Percentiles rank a stretch among this genome's conserved stretches.
Evolutionary conservation across 306 rosid species (phyloP).

Genomic region (Mucuna pruriens): DNA sequence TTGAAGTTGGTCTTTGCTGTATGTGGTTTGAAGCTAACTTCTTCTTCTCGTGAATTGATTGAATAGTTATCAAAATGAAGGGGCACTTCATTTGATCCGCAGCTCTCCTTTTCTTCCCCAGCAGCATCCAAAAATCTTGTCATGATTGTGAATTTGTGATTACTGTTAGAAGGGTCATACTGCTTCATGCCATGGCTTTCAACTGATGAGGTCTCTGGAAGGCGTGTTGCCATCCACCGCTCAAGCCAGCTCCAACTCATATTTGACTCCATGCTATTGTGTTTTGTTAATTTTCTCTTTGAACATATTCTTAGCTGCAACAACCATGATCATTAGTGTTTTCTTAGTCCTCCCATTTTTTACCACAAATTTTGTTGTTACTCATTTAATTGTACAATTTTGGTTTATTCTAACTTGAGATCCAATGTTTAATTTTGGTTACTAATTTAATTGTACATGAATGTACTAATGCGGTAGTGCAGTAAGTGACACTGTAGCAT

Average conservation of each 20-base stretch:
- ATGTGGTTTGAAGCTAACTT: slow-evolving; percentile 41
- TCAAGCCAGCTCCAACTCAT: slow-evolving; percentile 99
- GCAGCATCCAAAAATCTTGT: slow-evolving; percentile 56
- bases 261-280: slow-evolving; percentile 56
- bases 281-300: slow-evolving; percentile 59
- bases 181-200: slow-evolving; percentile 60
- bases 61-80: slow-evolving; percentile 60
- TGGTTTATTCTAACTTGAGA: no score
- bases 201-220: slow-evolving; percentile 60
- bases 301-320: slow-evolving; percentile 80
- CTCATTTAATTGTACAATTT: no score
- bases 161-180: slow-evolving; percentile 44
- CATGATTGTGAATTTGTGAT: slow-evolving; percentile 37
- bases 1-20: slow-evolving; percentile 48
- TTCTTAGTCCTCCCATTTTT: no score
- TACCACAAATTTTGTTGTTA: no score
- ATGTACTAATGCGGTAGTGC: no score
- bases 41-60: slow-evolving; percentile 45
- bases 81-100: slow-evolving; percentile 87
- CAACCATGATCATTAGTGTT: neutral
- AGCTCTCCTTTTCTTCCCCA: slow-evolving; percentile 88
- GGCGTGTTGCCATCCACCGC: slow-evolving; percentile 96
- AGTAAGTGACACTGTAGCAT: no score
- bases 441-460: no score
- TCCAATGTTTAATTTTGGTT: no score